These are phyloP conservation scores for Magnusiomyces suaveolens DNA, from an alignment of 1,139 yeast genomes.

Conservation along the genomic window DNA sequence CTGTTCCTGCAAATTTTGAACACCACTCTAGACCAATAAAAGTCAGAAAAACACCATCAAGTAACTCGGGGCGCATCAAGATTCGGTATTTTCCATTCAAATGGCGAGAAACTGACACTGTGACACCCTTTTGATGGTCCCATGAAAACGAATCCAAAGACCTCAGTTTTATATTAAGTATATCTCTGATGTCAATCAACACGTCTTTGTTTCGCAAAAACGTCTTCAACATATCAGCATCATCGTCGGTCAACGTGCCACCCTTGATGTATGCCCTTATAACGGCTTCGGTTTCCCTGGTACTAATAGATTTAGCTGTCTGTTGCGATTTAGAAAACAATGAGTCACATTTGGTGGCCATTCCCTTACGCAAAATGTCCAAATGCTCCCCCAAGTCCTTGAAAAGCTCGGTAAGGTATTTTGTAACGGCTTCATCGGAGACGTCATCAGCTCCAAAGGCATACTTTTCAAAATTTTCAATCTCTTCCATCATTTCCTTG, in stretches of 20 bases:
- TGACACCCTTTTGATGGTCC: conserved; percentile 13
- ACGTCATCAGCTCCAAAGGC: conserved; percentile 12
- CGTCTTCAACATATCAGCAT: conserved; percentile 11
- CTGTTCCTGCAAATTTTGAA: neutral
- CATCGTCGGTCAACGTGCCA: conserved; percentile 11
- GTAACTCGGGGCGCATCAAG: conserved; percentile 16
- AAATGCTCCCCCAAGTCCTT: conserved; percentile 6
- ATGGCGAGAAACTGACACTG: conserved; percentile 13
- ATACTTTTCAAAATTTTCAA: conserved; percentile 13
- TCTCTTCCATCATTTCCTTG: conserved; percentile 15
- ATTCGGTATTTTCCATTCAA: conserved; percentile 18
- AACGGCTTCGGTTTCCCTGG: conserved; percentile 1
- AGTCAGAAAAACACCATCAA: conserved; percentile 15
- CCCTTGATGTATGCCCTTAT: conserved; percentile 4
- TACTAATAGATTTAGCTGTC: neutral
- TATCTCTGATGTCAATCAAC: conserved; percentile 16
- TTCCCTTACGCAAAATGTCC: conserved; percentile 7
- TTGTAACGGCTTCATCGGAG: conserved; percentile 8
- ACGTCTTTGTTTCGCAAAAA: conserved; percentile 11
- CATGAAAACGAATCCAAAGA: conserved; percentile 16
- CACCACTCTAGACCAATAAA: conserved; percentile 16
- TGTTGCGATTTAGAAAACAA: conserved; percentile 4
- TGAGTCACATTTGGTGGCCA: conserved; percentile 4
- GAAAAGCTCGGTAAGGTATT: conserved; percentile 15
- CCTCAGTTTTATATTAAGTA: conserved; percentile 16